These are phyloP conservation scores for Athelia psychrophila DNA, from an alignment of 1,284 basidiomycete species.

Conservation along the genomic window DNA sequence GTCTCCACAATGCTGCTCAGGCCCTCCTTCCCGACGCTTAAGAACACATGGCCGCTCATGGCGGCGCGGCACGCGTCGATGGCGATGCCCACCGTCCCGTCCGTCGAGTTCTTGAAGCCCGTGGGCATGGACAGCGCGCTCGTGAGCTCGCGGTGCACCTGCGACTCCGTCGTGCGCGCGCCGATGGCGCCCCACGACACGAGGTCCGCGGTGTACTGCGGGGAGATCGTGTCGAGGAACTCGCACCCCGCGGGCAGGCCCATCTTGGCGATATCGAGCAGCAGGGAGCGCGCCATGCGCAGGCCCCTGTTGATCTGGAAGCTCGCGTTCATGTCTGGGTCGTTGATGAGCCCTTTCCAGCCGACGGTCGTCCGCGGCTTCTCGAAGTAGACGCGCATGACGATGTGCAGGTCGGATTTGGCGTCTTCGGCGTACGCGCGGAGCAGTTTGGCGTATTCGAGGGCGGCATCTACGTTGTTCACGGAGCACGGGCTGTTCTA, in stretches of 20 bases:
- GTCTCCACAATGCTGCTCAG: conserved; percentile 91
- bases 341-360: conserved; percentile 99
- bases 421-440: conserved; percentile 79
- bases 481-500: conserved; percentile 84
- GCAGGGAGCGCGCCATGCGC: conserved; percentile 84
- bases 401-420: conserved; percentile 87
- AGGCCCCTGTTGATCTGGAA: conserved; percentile 98
- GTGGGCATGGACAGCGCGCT: conserved; percentile 90
- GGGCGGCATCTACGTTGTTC: conserved; percentile 81
- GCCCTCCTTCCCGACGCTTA: conserved; percentile 92
- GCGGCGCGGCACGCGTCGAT: conserved; percentile 93
- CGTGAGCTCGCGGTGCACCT: conserved; percentile 88
- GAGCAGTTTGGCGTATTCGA: conserved; percentile 82
- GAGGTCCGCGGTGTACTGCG: conserved; percentile 95
- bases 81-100: conserved; percentile 79
- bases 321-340: conserved; percentile 81
- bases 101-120: conserved; percentile 77
- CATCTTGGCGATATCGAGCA: conserved; percentile 84
- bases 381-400: conserved; percentile 98
- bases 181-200: conserved; percentile 98
- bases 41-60: conserved; percentile 84
- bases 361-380: conserved; percentile 96
- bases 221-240: conserved; percentile 85
- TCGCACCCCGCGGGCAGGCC: conserved; percentile 89
- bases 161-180: conserved; percentile 93